phyloP scores from a whole-genome alignment of 129 eudicot species.

The Artemisia argyi region DNA sequence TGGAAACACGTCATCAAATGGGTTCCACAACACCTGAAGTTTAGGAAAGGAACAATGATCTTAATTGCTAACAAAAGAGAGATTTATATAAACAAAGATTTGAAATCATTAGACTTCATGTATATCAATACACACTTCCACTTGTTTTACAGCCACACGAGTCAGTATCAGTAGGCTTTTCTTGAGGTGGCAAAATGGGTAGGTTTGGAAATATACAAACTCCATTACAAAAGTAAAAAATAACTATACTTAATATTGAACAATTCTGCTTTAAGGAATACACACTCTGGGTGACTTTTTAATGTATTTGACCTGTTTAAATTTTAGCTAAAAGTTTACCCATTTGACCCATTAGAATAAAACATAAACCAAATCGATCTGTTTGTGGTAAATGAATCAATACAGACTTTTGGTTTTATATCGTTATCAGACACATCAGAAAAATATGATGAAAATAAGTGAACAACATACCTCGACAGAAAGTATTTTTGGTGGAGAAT shows the following conservation, averaged over 20 bases:
- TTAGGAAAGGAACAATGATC: conserved; percentile 5
- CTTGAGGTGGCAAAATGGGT: conserved; percentile 1
- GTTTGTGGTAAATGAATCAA: neutral
- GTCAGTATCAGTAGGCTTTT: neutral
- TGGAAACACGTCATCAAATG: conserved; percentile 93
- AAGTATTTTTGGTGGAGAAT: conserved; percentile 73
- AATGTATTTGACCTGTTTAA: neutral
- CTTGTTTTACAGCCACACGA: neutral
- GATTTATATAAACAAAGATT: neutral
- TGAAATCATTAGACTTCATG: conserved; percentile 2
- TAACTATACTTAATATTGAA: neutral
- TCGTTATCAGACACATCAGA: conserved; percentile 1
- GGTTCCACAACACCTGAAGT: conserved; percentile 83
- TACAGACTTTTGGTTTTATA: conserved; percentile 1
- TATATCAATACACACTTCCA: neutral
- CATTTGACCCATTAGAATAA: neutral
- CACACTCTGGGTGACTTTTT: neutral
- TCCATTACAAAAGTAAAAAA: too few relatives aligned
- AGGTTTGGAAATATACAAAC: too few relatives aligned
- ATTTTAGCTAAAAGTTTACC: neutral
- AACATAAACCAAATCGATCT: neutral
- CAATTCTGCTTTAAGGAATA: neutral
- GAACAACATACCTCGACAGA: conserved; percentile 67
- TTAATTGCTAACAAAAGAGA: conserved; percentile 2
- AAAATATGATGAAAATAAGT: neutral